These are phyloP conservation scores for Umbellularia californica DNA, from an alignment of 164 flowering plant genomes.

Conservation along the genomic window DNA sequence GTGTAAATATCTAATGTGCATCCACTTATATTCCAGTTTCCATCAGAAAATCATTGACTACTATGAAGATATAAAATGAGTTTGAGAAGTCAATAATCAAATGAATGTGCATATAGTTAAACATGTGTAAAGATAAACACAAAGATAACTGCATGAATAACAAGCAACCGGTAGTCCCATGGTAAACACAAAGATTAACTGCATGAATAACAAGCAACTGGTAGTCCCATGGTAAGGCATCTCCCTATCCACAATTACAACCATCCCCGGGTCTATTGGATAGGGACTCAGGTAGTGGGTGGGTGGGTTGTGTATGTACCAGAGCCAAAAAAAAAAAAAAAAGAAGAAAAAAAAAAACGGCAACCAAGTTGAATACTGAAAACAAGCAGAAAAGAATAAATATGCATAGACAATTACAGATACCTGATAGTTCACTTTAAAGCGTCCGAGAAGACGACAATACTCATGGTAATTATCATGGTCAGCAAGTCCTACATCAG, in stretches of 20 bases:
- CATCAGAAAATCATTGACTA: background rate
- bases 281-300: too few species aligned
- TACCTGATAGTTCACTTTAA: constrained; percentile 95
- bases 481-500: constrained; percentile 75
- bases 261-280: too few species aligned
- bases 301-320: too few species aligned
- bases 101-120: too few species aligned
- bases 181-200: background rate
- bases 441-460: constrained; percentile 98
- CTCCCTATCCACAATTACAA: too few species aligned
- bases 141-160: background rate
- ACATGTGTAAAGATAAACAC: too few species aligned
- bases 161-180: background rate
- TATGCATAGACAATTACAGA: background rate
- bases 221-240: background rate
- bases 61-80: background rate
- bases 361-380: background rate
- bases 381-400: background rate
- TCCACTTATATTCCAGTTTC: background rate
- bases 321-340: background rate
- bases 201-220: background rate
- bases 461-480: constrained; percentile 99
- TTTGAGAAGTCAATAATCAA: background rate
- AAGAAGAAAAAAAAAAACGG: background rate
- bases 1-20: background rate